phyloP scores from a whole-genome alignment of 345 rosid genomes.

The Melastoma malabathricum region DNA sequence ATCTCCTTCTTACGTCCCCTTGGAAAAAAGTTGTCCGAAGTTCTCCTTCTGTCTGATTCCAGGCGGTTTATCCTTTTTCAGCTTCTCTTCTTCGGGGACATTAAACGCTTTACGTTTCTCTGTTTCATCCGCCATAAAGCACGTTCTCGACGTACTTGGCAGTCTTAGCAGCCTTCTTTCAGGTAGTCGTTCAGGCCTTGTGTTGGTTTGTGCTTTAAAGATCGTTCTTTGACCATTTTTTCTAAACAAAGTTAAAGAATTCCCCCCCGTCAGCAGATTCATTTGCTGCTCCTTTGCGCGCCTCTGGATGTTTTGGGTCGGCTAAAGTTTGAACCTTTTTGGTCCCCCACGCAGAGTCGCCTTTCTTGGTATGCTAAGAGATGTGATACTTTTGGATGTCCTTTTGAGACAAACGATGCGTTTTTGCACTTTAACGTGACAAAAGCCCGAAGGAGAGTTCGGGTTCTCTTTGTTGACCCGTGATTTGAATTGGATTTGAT shows the following conservation, averaged over 20 bases:
- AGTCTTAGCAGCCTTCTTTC: background rate
- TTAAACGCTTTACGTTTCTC: background rate
- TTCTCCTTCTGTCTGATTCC: conserved; percentile 9
- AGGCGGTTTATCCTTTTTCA: background rate
- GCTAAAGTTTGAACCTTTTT: too few relatives aligned
- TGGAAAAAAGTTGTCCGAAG: conserved; percentile 2
- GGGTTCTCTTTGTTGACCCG: background rate
- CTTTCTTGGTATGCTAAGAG: too few relatives aligned
- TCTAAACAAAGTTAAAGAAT: background rate
- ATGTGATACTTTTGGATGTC: too few relatives aligned
- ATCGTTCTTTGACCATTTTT: conserved; percentile 2
- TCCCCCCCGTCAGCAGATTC: background rate
- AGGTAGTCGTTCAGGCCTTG: background rate
- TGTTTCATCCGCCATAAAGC: background rate
- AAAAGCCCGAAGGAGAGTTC: background rate
- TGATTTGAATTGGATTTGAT: background rate
- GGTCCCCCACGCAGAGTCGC: too few relatives aligned
- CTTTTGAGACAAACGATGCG: too few relatives aligned
- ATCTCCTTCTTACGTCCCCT: background rate
- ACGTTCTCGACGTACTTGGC: background rate
- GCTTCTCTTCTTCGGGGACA: background rate
- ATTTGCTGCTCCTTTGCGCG: background rate
- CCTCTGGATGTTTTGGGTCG: background rate
- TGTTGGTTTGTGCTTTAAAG: background rate
- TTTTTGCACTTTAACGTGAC: background rate